phyloP scores from a whole-genome alignment of 495 filamentous ascomycete species.

The Neurospora africana region DNA sequence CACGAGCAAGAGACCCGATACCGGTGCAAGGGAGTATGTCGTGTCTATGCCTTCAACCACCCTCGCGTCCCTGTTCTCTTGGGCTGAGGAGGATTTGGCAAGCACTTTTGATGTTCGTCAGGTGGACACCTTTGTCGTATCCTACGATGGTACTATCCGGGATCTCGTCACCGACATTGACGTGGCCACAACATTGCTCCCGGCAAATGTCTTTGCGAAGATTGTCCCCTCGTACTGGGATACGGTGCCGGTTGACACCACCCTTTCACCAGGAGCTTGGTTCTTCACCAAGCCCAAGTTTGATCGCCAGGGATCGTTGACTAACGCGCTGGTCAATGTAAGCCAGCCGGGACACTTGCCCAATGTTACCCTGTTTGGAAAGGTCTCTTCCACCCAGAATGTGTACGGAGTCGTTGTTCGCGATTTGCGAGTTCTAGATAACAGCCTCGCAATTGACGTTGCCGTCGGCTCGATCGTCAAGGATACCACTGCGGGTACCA shows the following conservation, averaged over 20 bases:
- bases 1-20: background rate
- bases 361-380: background rate
- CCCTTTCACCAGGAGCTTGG: background rate
- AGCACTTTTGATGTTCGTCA: background rate
- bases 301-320: background rate
- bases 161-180: background rate
- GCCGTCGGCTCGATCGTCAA: background rate
- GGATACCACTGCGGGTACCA: background rate
- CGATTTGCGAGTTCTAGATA: background rate
- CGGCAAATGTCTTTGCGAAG: background rate
- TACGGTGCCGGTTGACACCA: background rate
- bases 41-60: background rate
- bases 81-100: background rate
- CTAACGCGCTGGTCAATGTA: background rate
- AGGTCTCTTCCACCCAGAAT: background rate
- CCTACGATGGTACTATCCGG: background rate
- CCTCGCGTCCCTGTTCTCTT: background rate
- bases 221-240: background rate
- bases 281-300: background rate
- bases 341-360: background rate
- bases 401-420: background rate
- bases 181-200: background rate
- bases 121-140: background rate
- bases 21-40: background rate
- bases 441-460: background rate